These are phyloP conservation scores for Catharanthus roseus DNA, from an alignment of 257 asterid genomes.

Conservation along the genomic window DNA sequence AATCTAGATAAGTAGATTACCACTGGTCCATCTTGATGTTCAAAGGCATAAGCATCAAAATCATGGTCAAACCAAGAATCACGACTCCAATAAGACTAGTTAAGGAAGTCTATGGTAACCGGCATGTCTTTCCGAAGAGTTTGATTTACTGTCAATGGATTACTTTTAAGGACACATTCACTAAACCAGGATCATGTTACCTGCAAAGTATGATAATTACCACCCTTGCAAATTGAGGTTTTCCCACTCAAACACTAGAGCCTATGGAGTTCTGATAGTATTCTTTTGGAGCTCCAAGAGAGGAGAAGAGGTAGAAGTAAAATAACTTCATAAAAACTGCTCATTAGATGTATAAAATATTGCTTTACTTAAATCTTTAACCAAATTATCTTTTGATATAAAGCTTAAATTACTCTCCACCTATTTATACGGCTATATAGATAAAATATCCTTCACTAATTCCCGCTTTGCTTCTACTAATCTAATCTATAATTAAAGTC, in stretches of 20 bases:
- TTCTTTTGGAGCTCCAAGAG: background rate
- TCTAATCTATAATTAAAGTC: background rate
- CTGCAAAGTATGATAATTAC: background rate
- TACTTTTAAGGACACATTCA: background rate
- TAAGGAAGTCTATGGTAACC: background rate
- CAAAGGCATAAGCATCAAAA: background rate
- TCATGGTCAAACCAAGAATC: background rate
- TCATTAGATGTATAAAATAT: background rate
- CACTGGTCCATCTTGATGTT: no score
- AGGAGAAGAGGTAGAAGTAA: background rate
- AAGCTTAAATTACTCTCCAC: background rate
- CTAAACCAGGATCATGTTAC: background rate
- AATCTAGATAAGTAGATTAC: no score
- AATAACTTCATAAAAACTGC: background rate
- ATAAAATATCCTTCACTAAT: background rate
- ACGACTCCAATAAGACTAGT: background rate
- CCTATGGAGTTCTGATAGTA: background rate
- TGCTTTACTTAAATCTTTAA: background rate
- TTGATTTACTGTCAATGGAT: background rate
- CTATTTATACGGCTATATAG: no score
- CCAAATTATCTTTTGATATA: background rate
- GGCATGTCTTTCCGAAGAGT: background rate
- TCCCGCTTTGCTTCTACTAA: background rate
- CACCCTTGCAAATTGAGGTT: background rate
- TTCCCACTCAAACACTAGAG: background rate